Evolutionary conservation across 2,329 filamentous ascomycete genomes (phyloP).

Genomic region (Xylariales sp.): DNA sequence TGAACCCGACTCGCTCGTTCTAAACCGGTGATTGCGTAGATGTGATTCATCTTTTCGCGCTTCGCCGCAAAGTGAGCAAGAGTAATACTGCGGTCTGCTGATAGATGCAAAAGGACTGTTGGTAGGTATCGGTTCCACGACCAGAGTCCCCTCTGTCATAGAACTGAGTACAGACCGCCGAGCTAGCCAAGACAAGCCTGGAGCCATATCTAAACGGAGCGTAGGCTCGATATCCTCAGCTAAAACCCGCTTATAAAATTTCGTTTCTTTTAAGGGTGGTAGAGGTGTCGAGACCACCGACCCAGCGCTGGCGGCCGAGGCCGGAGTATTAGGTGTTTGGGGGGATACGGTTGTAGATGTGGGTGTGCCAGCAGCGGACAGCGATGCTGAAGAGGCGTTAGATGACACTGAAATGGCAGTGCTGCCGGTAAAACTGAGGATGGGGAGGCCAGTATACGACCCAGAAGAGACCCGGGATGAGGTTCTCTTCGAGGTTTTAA

Average conservation of each 20-base stretch:
- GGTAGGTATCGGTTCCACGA: constrained; percentile 87
- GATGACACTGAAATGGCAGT: constrained; percentile 62
- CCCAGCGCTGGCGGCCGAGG: constrained; percentile 61
- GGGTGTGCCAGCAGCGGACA: constrained; percentile 59
- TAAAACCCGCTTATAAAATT: constrained; percentile 91
- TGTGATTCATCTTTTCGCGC: constrained; percentile 76
- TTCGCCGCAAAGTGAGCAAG: constrained; percentile 92
- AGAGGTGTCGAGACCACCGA: constrained; percentile 56
- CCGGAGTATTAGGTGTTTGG: constrained; percentile 68
- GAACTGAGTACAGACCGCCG: constrained; percentile 85
- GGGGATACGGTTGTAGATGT: constrained; percentile 65
- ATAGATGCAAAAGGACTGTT: constrained; percentile 62
- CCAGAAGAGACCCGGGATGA: constrained; percentile 75
- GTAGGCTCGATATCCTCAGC: constrained; percentile 96
- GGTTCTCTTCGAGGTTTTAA: constrained; percentile 73
- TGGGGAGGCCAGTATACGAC: constrained; percentile 73
- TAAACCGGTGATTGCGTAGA: constrained; percentile 86
- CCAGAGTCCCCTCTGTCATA: constrained; percentile 84
- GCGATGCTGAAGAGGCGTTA: constrained; percentile 70
- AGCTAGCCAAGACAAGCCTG: constrained; percentile 92
- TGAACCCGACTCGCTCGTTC: constrained; percentile 85
- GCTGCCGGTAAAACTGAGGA: constrained; percentile 60
- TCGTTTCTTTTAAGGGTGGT: constrained; percentile 84
- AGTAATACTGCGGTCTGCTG: constrained; percentile 66
- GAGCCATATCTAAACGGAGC: constrained; percentile 86